Evolutionary conservation across 441 rosid species (phyloP).

Genomic region (Pelargonium myrrhifolium): DNA sequence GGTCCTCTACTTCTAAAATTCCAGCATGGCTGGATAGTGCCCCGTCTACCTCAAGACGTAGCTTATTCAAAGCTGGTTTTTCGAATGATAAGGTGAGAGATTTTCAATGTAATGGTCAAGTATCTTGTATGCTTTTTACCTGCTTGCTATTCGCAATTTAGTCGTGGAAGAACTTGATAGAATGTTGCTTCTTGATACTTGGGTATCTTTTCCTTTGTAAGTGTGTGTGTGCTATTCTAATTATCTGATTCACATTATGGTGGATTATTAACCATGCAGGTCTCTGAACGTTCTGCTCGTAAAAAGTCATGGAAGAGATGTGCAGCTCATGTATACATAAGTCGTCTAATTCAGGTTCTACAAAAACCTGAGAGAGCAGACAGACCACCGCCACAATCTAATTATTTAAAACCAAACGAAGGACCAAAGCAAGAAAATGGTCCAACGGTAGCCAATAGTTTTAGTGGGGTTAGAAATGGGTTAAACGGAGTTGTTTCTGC

Average conservation of each 20-base stretch:
- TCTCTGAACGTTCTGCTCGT: conserved; percentile 19
- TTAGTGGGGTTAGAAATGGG: conserved; percentile 23
- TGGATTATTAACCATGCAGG: conserved; percentile 27
- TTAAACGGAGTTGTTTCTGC: conserved; percentile 24
- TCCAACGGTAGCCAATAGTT: conserved; percentile 22
- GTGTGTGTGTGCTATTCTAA: conserved; percentile 7
- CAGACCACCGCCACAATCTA: conserved; percentile 19
- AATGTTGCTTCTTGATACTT: not conserved
- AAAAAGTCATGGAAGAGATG: conserved; percentile 46
- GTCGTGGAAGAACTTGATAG: too few relatives aligned
- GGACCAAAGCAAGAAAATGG: conserved; percentile 30
- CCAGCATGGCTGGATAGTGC: conserved; percentile 58
- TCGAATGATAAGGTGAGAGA: conserved; percentile 38
- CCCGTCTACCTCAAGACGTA: conserved; percentile 24
- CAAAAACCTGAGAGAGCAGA: conserved; percentile 34
- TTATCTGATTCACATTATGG: conserved; percentile 11
- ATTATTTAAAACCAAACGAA: conserved; percentile 28
- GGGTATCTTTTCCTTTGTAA: not conserved
- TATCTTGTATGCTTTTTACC: conserved; percentile 6
- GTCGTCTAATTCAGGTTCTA: conserved; percentile 45
- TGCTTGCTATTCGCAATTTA: not conserved
- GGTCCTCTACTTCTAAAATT: conserved; percentile 38
- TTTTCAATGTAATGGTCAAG: not conserved
- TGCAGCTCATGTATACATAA: conserved; percentile 57
- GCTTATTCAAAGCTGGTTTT: conserved; percentile 25